Evolutionary conservation across 805 yeast genomes (phyloP), one percentile per base, ranked within the genome.

Genomic region (Cyberlindnera japonica): DNA sequence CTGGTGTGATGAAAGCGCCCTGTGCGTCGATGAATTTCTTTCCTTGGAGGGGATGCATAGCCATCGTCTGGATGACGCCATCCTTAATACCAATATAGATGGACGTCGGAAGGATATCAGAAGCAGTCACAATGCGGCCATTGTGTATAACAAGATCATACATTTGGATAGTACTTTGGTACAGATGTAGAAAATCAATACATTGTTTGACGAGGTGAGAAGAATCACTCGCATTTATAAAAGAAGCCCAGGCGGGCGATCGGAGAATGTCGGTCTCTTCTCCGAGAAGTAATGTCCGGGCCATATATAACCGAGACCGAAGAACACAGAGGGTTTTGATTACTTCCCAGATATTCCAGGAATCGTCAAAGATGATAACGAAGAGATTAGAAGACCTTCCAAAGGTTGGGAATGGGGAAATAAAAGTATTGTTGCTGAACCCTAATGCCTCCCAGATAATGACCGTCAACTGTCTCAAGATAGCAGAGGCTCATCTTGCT

Each of bases 1-100:
- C 77, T 2, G 78, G 78, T 2, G 75, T 72, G 21, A 73, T 64
- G 41, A 52, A 63, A 0, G 64, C 77, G 9, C 75, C 74, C 41
- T 70, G 61, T 5, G 75, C 75, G 53, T 73, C 76, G 18, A 71
- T 64, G 11, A 53, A 50, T 33, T 55, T 52, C 14, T 39, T 41
- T 22, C 59, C 69, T 19, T 40, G 32, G 6, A 51, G 18, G 10
- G 50, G 54, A n/a, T 53, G 52, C 6, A 59, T 46, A n/a, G 72
- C 59, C 47, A 70, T 61, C 5, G 63, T 57, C 26, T 48, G 45
- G 25, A 70, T 68, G 13, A 55, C 59, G n/a, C 71, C 74, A 45
- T 63, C 61, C 34, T 47, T 58, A 37, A 71, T 57, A 16, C 72
- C 74, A 27, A 72, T 64, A 45, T 65, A 67, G 11, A 65, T 61